phyloP scores from a whole-genome alignment of 192 early-diverging fungal species.

The Lobosporangium transversale region DNA sequence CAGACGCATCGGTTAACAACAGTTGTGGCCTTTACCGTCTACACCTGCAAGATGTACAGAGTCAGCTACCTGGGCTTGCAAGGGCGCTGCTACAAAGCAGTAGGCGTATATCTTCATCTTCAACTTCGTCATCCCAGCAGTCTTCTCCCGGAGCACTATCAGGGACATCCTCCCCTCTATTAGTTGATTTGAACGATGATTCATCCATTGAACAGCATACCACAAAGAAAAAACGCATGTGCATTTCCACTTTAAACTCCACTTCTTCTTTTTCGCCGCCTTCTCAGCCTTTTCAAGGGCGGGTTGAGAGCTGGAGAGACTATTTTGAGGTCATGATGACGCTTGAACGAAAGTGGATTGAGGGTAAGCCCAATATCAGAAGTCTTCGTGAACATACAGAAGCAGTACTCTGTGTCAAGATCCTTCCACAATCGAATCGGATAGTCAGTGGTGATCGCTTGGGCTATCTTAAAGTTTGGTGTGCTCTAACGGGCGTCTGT shows the following conservation, averaged over 20 bases:
- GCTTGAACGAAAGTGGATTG: constrained; percentile 40
- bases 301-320: constrained; percentile 28
- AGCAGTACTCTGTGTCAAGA: constrained; percentile 31
- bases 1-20: neutral
- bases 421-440: neutral
- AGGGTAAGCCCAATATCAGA: constrained; percentile 27
- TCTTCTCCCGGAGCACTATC: too few species aligned
- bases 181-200: too few species aligned
- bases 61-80: neutral
- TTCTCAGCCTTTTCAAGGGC: too few species aligned
- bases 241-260: too few species aligned
- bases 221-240: too few species aligned
- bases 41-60: neutral
- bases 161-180: too few species aligned
- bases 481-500: constrained; percentile 23
- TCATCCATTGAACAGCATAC: too few species aligned
- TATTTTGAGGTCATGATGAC: constrained; percentile 25
- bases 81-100: neutral
- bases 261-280: too few species aligned
- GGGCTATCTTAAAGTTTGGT: constrained; percentile 33
- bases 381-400: constrained; percentile 32
- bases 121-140: too few species aligned
- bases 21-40: neutral
- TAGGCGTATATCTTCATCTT: too few species aligned
- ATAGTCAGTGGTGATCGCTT: constrained; percentile 38